These are phyloP conservation scores for Colletotrichum higginsianum DNA, from an alignment of 2,329 filamentous ascomycete genomes.

Conservation along the genomic window DNA sequence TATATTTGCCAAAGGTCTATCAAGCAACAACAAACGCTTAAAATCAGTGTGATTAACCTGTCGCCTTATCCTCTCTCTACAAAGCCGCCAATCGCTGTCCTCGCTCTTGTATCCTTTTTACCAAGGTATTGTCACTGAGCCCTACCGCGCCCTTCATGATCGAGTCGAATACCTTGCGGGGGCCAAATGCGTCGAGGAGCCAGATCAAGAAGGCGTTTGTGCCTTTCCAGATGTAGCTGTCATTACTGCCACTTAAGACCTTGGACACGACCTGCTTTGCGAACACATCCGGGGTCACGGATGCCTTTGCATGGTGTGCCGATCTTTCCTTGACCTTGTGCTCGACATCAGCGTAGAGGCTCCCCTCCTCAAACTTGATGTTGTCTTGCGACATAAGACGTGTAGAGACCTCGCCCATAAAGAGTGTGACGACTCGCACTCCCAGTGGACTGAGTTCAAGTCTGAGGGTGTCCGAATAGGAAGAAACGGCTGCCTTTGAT, in stretches of 20 bases:
- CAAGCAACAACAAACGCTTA: no score
- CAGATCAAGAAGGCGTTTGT: conserved; percentile 34
- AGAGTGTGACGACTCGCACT: conserved; percentile 56
- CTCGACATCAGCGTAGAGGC: conserved; percentile 33
- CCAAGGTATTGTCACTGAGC: not conserved
- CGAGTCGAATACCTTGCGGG: conserved; percentile 49
- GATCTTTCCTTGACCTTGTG: conserved; percentile 4
- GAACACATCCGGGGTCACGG: conserved; percentile 19
- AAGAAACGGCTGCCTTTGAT: conserved; percentile 59
- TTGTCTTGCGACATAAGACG: conserved; percentile 8
- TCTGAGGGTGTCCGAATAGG: conserved; percentile 54
- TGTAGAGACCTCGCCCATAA: conserved; percentile 44
- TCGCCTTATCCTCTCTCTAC: no score
- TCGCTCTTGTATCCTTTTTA: not conserved
- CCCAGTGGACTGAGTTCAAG: conserved; percentile 55
- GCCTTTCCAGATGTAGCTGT: conserved; percentile 30
- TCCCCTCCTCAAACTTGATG: conserved; percentile 10
- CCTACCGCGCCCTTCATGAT: conserved; percentile 7
- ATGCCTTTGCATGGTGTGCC: not conserved
- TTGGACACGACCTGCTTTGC: conserved; percentile 10
- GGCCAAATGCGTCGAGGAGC: conserved; percentile 53
- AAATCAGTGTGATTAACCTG: no score
- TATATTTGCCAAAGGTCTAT: no score
- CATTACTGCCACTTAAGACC: not conserved
- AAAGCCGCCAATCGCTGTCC: not conserved